A percentile compares a stretch with the other conserved stretches of the same genome.
phyloP scores from a whole-genome alignment of 148 eudicot species.

The Rheum nobile region DNA sequence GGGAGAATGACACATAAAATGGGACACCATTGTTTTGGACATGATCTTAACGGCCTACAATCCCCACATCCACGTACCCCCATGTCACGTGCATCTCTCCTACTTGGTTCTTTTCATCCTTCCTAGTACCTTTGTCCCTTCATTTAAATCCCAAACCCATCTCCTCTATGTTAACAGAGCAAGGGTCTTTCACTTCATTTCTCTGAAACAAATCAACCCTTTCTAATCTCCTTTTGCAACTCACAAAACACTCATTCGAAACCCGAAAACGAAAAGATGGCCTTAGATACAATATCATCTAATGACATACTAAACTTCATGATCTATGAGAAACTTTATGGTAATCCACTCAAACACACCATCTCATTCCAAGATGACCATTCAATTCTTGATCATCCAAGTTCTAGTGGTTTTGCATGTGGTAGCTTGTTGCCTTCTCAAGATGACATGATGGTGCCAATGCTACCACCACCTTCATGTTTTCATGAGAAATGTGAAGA shows the following conservation, averaged over 20 bases:
- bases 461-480: neutral
- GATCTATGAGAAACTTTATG: slow-evolving; percentile 41
- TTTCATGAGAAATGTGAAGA: neutral
- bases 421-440: neutral
- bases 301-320: slow-evolving; percentile 54
- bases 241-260: neutral
- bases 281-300: slow-evolving; percentile 57
- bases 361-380: neutral
- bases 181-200: neutral
- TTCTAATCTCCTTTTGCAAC: neutral
- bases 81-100: neutral
- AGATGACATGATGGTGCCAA: neutral
- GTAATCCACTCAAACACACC: slow-evolving; percentile 5
- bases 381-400: neutral
- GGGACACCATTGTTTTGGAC: neutral
- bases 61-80: neutral
- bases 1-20: neutral
- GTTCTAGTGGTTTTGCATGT: neutral
- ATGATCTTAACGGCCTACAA: neutral
- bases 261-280: slow-evolving; percentile 21
- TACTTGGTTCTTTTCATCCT: neutral
- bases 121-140: neutral
- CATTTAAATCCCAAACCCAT: neutral
- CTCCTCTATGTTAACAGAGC: neutral
- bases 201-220: neutral